phyloP scores from a whole-genome alignment of 768 basidiomycete species.

The Suillus hirtellus region DNA sequence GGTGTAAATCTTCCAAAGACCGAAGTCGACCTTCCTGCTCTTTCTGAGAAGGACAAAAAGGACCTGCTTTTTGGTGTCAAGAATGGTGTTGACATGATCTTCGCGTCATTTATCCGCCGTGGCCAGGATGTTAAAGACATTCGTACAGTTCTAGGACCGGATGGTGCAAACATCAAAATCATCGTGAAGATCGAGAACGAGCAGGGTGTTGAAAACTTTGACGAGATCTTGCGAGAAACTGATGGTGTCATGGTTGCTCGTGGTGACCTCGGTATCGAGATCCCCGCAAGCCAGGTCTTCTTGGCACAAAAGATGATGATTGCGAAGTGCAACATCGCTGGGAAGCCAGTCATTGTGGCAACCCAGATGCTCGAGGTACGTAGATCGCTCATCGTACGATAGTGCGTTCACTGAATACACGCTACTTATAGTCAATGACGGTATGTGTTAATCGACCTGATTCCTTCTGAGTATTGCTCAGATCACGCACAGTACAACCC shows the following conservation, averaged over 20 bases:
- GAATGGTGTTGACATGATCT: slow-evolving; percentile 99
- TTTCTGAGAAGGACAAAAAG: slow-evolving; percentile 97
- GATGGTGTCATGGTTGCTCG: slow-evolving; percentile 99
- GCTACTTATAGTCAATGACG: slow-evolving; percentile 80
- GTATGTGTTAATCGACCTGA: slow-evolving; percentile 40
- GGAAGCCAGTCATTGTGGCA: slow-evolving; percentile 98
- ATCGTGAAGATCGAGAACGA: slow-evolving; percentile 99
- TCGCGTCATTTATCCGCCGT: slow-evolving; percentile 97
- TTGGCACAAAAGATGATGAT: slow-evolving; percentile 99
- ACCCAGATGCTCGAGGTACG: slow-evolving; percentile 98
- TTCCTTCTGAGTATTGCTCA: slow-evolving; percentile 16
- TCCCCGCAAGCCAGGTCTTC: slow-evolving; percentile 99
- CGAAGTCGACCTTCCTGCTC: slow-evolving; percentile 93
- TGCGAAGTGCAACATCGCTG: slow-evolving; percentile 95
- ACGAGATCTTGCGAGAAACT: slow-evolving; percentile 91
- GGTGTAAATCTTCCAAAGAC: slow-evolving; percentile 99
- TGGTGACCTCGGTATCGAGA: slow-evolving; percentile 99
- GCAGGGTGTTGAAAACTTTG: slow-evolving; percentile 98
- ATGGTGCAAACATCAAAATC: slow-evolving; percentile 95
- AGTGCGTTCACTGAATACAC: not conserved
- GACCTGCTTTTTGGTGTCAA: slow-evolving; percentile 93
- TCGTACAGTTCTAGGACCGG: slow-evolving; percentile 89
- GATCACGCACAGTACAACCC: slow-evolving; percentile 80
- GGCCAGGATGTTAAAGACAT: slow-evolving; percentile 94
- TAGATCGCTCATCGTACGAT: not conserved